Evolutionary conservation across 2,329 filamentous ascomycete genomes (phyloP).

Genomic region (Scedosporium boydii): DNA sequence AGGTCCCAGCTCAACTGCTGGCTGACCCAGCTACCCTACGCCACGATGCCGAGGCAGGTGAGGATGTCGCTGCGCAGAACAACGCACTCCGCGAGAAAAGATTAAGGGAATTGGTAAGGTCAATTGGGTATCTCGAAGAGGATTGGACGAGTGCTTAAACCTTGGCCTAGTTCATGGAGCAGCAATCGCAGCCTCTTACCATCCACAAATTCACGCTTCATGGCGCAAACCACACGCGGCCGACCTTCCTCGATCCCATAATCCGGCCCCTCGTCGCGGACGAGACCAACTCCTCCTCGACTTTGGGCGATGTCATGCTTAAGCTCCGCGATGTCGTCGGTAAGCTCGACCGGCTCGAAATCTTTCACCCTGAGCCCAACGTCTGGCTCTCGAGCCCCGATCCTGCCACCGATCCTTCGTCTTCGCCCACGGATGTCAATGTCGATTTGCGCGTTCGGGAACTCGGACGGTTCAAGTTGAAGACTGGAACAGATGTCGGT

Average conservation of each 20-base stretch:
- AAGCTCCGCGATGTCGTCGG: constrained; percentile 61
- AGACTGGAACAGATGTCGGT: constrained; percentile 89
- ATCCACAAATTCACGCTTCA: constrained; percentile 79
- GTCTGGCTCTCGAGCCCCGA: constrained; percentile 74
- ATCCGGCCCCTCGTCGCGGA: constrained; percentile 68
- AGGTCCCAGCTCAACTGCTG: constrained; percentile 1
- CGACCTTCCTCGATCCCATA: constrained; percentile 71
- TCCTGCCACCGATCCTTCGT: constrained; percentile 51
- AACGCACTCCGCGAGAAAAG: constrained; percentile 10
- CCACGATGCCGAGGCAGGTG: constrained; percentile 9
- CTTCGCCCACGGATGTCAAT: constrained; percentile 69
- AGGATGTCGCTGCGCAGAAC: constrained; percentile 10
- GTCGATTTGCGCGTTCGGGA: constrained; percentile 76
- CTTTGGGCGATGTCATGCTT: constrained; percentile 67
- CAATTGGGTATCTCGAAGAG: not conserved
- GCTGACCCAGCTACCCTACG: constrained; percentile 9
- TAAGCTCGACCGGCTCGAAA: constrained; percentile 68
- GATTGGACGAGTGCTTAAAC: not conserved
- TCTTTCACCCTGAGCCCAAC: constrained; percentile 75
- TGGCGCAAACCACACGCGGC: constrained; percentile 74
- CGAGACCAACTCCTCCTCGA: constrained; percentile 59
- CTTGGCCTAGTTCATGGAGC: constrained; percentile 58
- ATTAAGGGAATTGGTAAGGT: constrained; percentile 9
- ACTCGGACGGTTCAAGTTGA: constrained; percentile 73
- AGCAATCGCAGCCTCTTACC: constrained; percentile 78